These are phyloP conservation scores for Moricandia moricandioides DNA, from an alignment of 345 rosid genomes.

Conservation along the genomic window DNA sequence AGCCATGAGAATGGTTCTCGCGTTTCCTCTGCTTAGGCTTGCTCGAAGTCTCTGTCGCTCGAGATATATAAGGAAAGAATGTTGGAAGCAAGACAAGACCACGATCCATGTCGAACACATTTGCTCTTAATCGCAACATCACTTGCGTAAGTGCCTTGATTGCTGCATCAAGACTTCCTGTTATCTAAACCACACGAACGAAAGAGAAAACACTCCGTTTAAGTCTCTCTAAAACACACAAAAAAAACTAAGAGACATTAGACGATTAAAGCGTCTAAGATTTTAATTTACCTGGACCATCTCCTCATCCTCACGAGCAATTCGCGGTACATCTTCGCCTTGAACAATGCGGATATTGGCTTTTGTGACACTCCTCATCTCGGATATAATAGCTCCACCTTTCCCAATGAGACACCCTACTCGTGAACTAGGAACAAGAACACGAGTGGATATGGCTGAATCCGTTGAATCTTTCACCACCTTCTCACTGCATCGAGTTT, in stretches of 20 bases:
- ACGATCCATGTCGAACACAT: slow-evolving; percentile 62
- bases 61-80: slow-evolving; percentile 59
- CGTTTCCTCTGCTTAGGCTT: slow-evolving; percentile 45
- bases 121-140: slow-evolving; percentile 58
- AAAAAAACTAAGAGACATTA: background rate
- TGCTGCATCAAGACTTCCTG: slow-evolving; percentile 66
- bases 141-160: slow-evolving; percentile 63
- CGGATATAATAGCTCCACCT: slow-evolving; percentile 65
- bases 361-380: slow-evolving; percentile 59
- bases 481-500: slow-evolving; percentile 66
- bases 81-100: slow-evolving; percentile 52
- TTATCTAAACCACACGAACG: slow-evolving; percentile 43
- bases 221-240: background rate
- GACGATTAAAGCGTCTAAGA: background rate
- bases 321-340: slow-evolving; percentile 47
- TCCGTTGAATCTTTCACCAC: slow-evolving; percentile 59
- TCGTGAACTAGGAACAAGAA: slow-evolving; percentile 64
- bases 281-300: slow-evolving; percentile 53
- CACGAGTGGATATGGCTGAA: slow-evolving; percentile 52
- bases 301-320: slow-evolving; percentile 57
- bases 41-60: slow-evolving; percentile 45
- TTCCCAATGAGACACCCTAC: slow-evolving; percentile 76
- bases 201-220: background rate
- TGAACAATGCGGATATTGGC: slow-evolving; percentile 56
- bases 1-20: slow-evolving; percentile 45